These are phyloP conservation scores for Hirsutella rhossiliensis DNA, from an alignment of 2,329 filamentous ascomycete species.

Conservation along the genomic window DNA sequence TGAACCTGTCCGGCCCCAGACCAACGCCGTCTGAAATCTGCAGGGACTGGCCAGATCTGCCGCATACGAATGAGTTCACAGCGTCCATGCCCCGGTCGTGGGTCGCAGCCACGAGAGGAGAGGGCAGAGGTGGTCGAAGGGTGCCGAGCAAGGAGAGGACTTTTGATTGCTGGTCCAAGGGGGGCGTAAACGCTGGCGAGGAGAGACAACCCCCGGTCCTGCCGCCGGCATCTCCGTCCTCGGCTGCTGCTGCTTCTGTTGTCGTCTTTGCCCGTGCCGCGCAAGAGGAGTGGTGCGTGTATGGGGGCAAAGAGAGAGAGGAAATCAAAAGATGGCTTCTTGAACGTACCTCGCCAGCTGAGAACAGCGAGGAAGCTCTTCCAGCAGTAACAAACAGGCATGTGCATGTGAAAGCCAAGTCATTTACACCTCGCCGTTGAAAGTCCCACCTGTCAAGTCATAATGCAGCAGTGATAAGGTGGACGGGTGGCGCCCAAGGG, in stretches of 20 bases:
- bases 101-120: background rate
- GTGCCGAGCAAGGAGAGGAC: background rate
- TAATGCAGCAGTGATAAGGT: background rate
- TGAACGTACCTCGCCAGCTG: too few species aligned
- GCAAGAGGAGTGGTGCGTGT: too few species aligned
- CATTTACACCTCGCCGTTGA: background rate
- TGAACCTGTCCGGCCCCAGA: constrained; percentile 5
- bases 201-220: too few species aligned
- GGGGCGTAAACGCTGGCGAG: background rate
- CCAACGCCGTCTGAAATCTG: constrained; percentile 2
- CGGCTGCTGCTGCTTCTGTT: too few species aligned
- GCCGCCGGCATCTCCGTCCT: too few species aligned
- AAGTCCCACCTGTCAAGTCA: background rate
- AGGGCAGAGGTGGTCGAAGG: background rate
- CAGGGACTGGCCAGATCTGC: constrained; percentile 1
- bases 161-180: background rate
- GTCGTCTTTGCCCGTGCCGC: too few species aligned
- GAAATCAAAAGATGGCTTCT: background rate
- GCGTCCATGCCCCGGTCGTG: background rate
- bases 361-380: too few species aligned
- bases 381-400: background rate
- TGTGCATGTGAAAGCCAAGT: background rate
- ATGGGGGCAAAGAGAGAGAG: background rate
- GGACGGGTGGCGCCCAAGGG: background rate
- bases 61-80: background rate